Base-by-base conservation (phyloP, 352 stramenopile genomes). In the Phytophthora foliorum region DNA sequence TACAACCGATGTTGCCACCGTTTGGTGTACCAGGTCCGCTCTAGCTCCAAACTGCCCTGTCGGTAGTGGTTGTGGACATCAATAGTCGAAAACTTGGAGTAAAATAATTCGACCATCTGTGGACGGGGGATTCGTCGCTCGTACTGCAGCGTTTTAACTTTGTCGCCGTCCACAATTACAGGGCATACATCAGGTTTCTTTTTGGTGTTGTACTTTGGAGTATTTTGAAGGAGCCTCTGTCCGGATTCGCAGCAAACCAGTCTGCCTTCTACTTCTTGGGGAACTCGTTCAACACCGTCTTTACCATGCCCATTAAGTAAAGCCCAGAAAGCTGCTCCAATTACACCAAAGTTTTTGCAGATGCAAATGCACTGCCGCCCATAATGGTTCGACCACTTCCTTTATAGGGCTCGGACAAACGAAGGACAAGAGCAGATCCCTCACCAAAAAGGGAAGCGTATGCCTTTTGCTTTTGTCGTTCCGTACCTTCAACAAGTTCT, bases 31-130 rank as follows among this genome's bases (percentile, higher is more conserved):
- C 27, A 62, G n/a, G 17, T 38, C 14, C 52, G 34, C 24, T 59
- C 52, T 13, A 59, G 21, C 24, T 50, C 52, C 7, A 59, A 16
- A 16, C 36, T 41, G 5, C 22, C 34, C 24, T 60, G 53, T 49
- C 53, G 36, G 27, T 45, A 17, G 16, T 63, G 56, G 38, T 63
- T 21, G 24, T 63, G 42, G 10, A 55, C 56, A 32, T 55, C 56
- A 11, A 63, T 55, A 8, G 34, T 19, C 17, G 32, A 57, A 6
- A 55, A 46, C 31, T 41, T 49, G 9, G 19, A 48, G 16, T 22
- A 64, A 44, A 49, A 64, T 11, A 64, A 31, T 9, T 64, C 44
- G n/a, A 49, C 27, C 57, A 56, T 56, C 38, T 56, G 45, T 14
- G 57, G 44, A n/a, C 57, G 57, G 11, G 32, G 25, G 3, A 64